phyloP scores from a whole-genome alignment of 2,329 filamentous ascomycete species.

The Colletotrichum phormii region DNA sequence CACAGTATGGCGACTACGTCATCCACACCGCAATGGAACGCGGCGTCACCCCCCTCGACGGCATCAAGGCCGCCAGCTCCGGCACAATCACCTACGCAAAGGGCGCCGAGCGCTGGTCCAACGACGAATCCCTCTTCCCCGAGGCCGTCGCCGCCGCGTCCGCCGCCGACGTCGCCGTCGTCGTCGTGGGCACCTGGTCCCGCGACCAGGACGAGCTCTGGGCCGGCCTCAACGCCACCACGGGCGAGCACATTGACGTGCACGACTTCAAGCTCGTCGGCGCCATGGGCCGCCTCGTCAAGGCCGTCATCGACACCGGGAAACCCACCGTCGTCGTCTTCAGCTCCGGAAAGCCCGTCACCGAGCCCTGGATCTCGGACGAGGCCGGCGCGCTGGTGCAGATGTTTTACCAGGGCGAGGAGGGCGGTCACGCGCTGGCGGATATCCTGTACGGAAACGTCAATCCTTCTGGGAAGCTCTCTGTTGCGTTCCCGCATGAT shows the following conservation, averaged over 20 bases:
- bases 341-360: slow-evolving; percentile 77
- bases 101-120: slow-evolving; percentile 80
- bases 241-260: slow-evolving; percentile 79
- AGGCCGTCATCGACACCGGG: slow-evolving; percentile 74
- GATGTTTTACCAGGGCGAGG: slow-evolving; percentile 80
- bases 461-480: slow-evolving; percentile 74
- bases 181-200: slow-evolving; percentile 81
- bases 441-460: slow-evolving; percentile 74
- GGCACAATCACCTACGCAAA: slow-evolving; percentile 74
- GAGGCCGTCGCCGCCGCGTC: slow-evolving; percentile 75
- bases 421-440: slow-evolving; percentile 75
- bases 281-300: slow-evolving; percentile 74
- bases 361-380: slow-evolving; percentile 77
- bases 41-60: slow-evolving; percentile 77
- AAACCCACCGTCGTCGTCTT: slow-evolving; percentile 77
- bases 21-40: slow-evolving; percentile 72
- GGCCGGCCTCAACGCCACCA: slow-evolving; percentile 78
- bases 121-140: slow-evolving; percentile 73
- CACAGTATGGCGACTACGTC: slow-evolving; percentile 78
- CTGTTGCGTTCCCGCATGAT: slow-evolving; percentile 74
- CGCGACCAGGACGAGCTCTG: slow-evolving; percentile 79
- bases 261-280: slow-evolving; percentile 74
- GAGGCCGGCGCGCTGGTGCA: slow-evolving; percentile 75
- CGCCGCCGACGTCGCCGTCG: slow-evolving; percentile 77
- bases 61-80: slow-evolving; percentile 70